phyloP scores from a whole-genome alignment of 768 basidiomycete species.

The Pleurotus cornucopiae region DNA sequence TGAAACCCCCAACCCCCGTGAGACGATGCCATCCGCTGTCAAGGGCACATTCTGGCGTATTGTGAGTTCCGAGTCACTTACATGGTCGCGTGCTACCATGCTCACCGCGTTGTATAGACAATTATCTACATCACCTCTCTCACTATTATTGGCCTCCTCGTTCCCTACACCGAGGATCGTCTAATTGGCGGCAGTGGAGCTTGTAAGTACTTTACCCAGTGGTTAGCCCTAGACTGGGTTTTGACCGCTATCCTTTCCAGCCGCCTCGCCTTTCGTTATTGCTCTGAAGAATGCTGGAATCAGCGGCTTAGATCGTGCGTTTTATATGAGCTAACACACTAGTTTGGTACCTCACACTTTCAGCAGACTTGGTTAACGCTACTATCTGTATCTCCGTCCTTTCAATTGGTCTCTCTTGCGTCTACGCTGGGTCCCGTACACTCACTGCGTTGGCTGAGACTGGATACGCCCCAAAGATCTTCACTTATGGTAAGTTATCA shows the following conservation, averaged over 20 bases:
- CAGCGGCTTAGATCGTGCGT: constrained; percentile 36
- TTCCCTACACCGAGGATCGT: constrained; percentile 32
- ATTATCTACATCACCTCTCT: constrained; percentile 41
- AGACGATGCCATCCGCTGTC: constrained; percentile 38
- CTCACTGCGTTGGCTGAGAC: constrained; percentile 43
- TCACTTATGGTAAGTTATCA: constrained; percentile 27
- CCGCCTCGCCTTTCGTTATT: constrained; percentile 44
- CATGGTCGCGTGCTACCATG: neutral
- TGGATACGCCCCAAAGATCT: constrained; percentile 40
- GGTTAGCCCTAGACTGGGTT: too few species aligned
- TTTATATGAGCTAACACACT: neutral
- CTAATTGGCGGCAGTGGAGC: constrained; percentile 34
- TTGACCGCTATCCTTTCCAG: constrained; percentile 3
- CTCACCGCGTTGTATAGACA: constrained; percentile 21
- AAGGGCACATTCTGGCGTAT: constrained; percentile 48
- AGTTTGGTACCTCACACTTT: neutral
- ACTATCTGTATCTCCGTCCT: constrained; percentile 44
- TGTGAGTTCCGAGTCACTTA: constrained; percentile 19
- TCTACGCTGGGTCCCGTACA: constrained; percentile 42
- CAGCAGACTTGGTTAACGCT: constrained; percentile 32
- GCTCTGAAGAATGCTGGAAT: constrained; percentile 35
- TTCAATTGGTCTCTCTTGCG: constrained; percentile 41
- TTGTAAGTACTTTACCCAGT: constrained; percentile 11
- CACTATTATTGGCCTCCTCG: constrained; percentile 36
- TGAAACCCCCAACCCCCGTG: constrained; percentile 42